These are phyloP conservation scores for Metschnikowia lochheadii DNA, from an alignment of 805 yeast species.

Conservation along the genomic window DNA sequence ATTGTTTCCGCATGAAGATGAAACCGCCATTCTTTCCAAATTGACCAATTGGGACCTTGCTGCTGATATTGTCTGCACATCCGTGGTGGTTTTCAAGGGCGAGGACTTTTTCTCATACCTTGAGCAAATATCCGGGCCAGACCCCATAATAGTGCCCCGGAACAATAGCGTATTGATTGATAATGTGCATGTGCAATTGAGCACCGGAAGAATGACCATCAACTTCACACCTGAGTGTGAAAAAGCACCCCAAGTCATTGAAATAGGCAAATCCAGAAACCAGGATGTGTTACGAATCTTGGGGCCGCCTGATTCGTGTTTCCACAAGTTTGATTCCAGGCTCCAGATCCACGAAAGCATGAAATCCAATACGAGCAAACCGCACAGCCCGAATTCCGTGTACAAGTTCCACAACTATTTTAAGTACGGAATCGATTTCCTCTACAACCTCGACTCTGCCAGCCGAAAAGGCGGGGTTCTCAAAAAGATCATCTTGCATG, in stretches of 20 bases:
- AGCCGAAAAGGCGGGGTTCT: slow-evolving; percentile 30
- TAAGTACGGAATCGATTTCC: slow-evolving; percentile 49
- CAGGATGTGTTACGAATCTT: slow-evolving; percentile 43
- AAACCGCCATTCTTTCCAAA: slow-evolving; percentile 23
- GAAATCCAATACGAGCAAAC: slow-evolving; percentile 14
- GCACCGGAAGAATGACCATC: slow-evolving; percentile 23
- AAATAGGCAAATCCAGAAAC: slow-evolving; percentile 45
- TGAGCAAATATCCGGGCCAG: slow-evolving; percentile 2
- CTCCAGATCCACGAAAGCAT: slow-evolving; percentile 31
- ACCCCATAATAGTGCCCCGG: background rate
- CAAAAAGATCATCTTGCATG: slow-evolving; percentile 47
- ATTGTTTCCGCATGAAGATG: slow-evolving; percentile 12
- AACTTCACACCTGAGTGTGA: slow-evolving; percentile 11
- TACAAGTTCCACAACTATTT: slow-evolving; percentile 55
- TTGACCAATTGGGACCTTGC: slow-evolving; percentile 31
- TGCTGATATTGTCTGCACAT: slow-evolving; percentile 32
- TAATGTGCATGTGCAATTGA: slow-evolving; percentile 15
- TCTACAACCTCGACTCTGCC: slow-evolving; percentile 39
- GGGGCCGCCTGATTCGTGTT: slow-evolving; percentile 57
- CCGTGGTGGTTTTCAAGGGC: slow-evolving; percentile 40
- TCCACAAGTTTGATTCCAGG: slow-evolving; percentile 44
- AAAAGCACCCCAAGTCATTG: slow-evolving; percentile 3
- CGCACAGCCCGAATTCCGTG: slow-evolving; percentile 16
- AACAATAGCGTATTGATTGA: slow-evolving; percentile 7
- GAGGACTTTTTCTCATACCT: slow-evolving; percentile 29